Conservation (phyloP, 257 asterid genomes). For the Linderniella brevidens region DNA sequence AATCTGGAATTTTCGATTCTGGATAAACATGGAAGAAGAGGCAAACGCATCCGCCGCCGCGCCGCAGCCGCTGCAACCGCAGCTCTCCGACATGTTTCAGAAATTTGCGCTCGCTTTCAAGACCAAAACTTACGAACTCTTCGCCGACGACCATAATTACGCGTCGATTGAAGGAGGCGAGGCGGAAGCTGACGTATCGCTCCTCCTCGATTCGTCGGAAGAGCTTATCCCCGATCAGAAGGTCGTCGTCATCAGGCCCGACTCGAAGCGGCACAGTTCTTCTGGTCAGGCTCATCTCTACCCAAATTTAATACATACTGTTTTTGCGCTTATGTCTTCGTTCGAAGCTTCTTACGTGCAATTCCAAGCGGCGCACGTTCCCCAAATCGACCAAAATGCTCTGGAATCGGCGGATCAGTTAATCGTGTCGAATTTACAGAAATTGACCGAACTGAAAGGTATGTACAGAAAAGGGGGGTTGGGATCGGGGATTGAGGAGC, state of each 20-base stretch:
- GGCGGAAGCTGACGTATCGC: constrained; percentile 27
- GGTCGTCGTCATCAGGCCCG: constrained; percentile 82
- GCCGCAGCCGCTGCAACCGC: constrained; percentile 50
- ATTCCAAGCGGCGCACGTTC: constrained; percentile 93
- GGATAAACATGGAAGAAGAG: constrained; percentile 44
- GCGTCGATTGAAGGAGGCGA: constrained; percentile 17
- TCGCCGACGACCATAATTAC: constrained; percentile 14
- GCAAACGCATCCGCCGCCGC: constrained; percentile 10
- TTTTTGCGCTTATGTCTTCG: constrained; percentile 58
- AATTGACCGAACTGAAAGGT: constrained; percentile 50
- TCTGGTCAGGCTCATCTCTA: constrained; percentile 16
- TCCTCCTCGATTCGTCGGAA: constrained; percentile 73
- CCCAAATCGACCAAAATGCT: constrained; percentile 38
- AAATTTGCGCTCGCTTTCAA: constrained; percentile 76
- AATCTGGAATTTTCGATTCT: constrained; percentile 9
- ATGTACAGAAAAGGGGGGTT: constrained; percentile 19
- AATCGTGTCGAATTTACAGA: constrained; percentile 52
- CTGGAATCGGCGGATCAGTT: constrained; percentile 56
- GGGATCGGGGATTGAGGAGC: constrained; percentile 20
- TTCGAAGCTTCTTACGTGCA: constrained; percentile 83
- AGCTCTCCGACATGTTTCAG: constrained; percentile 78
- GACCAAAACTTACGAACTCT: constrained; percentile 85
- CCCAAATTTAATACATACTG: constrained; percentile 39
- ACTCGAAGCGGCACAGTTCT: constrained; percentile 10
- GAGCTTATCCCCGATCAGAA: constrained; percentile 79